Evolutionary conservation across 2,329 filamentous ascomycete genomes (phyloP), one percentile per base, ranked within the genome.

Genomic region (Mycocentrospora acerina): DNA sequence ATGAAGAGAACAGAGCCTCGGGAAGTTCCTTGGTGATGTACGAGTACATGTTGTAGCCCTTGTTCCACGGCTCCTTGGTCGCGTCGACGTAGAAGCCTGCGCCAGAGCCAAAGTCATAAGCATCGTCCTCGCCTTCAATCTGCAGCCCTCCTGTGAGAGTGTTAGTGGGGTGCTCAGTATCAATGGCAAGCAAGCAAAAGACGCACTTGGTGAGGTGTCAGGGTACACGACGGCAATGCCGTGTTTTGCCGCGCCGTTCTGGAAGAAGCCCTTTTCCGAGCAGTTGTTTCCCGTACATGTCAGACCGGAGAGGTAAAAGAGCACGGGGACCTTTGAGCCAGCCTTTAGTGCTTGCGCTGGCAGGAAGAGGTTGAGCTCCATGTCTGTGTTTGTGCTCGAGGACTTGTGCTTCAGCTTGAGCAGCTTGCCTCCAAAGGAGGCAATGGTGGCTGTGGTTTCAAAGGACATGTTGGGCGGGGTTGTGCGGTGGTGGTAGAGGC

Each of bases 21-120:
- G 90, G 91, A n/a, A 98, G 82, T 71, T 98, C 93, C 37, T 79
- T 69, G n/a, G 86, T 84, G 53, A 98, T 79, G 74, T 98, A 98
- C 47, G 79, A 82, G 76, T 97, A 90, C 93, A 98, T 98, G 56
- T 84, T 85, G 77, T 98, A 98, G 65, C 88, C 81, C 37, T 75
- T 73, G 42, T 74, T 74, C 76, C 83, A 98, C 8, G 90, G 89
- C 19, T 80, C 77, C 51, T 75, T 77, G 4, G 83, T 88, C 8
- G 91, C 90, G 67, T 98, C 85, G 54, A 98, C 74, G 76, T 98
- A 98, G 78, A 98, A 98, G 37, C 89, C 88, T 1, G 93, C 93
- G 4, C 87, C 91, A 47, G 81, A 82, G 58, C 93, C 93, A 65
- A 98, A 97, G 71, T 98, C 93, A 69, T 84, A 98, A 32, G 78